Evolutionary conservation across 768 basidiomycete genomes (phyloP).

Genomic region (Mycena vulgaris): DNA sequence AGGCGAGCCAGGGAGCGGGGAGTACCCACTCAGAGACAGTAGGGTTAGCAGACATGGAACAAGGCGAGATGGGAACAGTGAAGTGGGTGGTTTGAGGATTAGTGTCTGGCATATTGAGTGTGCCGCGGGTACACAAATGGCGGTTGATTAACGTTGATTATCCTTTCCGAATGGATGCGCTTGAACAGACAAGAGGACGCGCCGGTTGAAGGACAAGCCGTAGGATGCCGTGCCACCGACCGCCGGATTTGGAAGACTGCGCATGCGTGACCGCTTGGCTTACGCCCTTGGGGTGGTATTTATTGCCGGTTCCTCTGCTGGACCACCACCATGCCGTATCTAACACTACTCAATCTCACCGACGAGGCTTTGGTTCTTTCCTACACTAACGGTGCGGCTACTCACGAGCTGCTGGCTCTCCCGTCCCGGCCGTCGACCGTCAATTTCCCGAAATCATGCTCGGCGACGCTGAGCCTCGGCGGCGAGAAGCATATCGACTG

Average conservation of each 20-base stretch:
- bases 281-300: background rate
- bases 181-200: no score
- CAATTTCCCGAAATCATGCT: slow-evolving; percentile 39
- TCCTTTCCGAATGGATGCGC: no score
- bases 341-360: slow-evolving; percentile 40
- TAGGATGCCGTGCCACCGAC: no score
- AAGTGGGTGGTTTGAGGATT: no score
- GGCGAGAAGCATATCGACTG: slow-evolving; percentile 41
- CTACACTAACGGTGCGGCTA: slow-evolving; percentile 7
- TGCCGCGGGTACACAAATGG: no score
- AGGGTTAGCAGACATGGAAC: no score
- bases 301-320: background rate
- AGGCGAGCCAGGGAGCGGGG: no score
- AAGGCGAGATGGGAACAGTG: no score
- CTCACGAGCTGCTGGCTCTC: slow-evolving; percentile 36
- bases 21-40: no score
- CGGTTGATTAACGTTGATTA: no score
- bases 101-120: no score
- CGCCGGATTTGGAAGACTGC: background rate
- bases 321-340: slow-evolving; percentile 17
- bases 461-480: slow-evolving; percentile 32
- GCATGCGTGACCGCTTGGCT: background rate
- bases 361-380: slow-evolving; percentile 36
- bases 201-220: no score
- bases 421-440: slow-evolving; percentile 43